Conservation (phyloP, 2,329 filamentous ascomycete species). For the Ophiostoma angusticollis region DNA sequence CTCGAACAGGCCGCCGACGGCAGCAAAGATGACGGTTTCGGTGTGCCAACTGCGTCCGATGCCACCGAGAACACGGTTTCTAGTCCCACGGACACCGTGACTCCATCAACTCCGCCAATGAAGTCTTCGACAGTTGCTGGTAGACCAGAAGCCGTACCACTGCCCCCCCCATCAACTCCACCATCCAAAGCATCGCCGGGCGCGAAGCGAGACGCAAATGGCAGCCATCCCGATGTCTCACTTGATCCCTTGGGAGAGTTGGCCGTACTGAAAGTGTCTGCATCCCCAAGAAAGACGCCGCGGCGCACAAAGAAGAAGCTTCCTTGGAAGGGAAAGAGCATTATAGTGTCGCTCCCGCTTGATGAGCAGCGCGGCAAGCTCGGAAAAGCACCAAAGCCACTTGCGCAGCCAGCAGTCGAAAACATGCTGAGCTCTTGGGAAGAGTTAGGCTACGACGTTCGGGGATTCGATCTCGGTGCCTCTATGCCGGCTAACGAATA, state of each 20-base stretch:
- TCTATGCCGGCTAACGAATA: slow-evolving; percentile 20
- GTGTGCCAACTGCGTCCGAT: neutral
- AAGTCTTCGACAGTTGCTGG: neutral
- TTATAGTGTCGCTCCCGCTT: slow-evolving; percentile 55
- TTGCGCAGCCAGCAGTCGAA: slow-evolving; percentile 42
- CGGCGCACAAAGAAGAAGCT: slow-evolving; percentile 59
- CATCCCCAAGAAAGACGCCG: slow-evolving; percentile 28
- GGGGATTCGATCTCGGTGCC: slow-evolving; percentile 54
- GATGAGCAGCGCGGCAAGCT: slow-evolving; percentile 52
- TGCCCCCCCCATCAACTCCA: slow-evolving; percentile 1
- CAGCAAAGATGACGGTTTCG: neutral
- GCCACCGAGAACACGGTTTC: neutral
- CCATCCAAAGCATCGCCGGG: slow-evolving; percentile 1
- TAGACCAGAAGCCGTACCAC: neutral
- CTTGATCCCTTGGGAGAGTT: slow-evolving; percentile 4
- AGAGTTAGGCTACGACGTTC: slow-evolving; percentile 54
- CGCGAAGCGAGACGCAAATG: neutral
- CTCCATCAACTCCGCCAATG: slow-evolving; percentile 1
- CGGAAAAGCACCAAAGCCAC: slow-evolving; percentile 39
- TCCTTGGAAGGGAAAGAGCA: slow-evolving; percentile 62
- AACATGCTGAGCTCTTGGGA: slow-evolving; percentile 55
- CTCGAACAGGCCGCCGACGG: neutral
- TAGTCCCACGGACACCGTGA: neutral
- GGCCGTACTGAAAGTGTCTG: slow-evolving; percentile 11
- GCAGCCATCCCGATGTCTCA: neutral